Conservation (phyloP, 441 rosid species). For the Erodium texanum region DNA sequence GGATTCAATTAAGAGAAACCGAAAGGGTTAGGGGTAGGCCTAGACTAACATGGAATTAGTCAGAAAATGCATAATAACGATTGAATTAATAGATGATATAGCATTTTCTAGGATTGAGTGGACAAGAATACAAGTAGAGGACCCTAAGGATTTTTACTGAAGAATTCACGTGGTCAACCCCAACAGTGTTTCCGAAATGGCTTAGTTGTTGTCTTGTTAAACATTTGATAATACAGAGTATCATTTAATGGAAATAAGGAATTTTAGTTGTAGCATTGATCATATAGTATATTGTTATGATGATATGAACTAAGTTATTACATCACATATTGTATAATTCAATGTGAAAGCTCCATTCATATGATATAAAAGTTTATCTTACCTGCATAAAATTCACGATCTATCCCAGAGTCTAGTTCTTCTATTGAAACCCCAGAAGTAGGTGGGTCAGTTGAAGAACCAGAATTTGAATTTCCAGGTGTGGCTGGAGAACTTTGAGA, state of each 20-base stretch:
- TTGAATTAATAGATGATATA: background rate
- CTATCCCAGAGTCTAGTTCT: constrained; percentile 71
- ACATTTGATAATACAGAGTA: too few species aligned
- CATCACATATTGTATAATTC: too few species aligned
- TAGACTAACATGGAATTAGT: background rate
- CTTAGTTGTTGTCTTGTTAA: too few species aligned
- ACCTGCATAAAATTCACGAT: constrained; percentile 27
- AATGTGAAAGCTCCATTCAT: too few species aligned
- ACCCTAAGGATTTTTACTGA: too few species aligned
- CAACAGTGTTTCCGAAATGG: too few species aligned
- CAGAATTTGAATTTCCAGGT: constrained; percentile 73
- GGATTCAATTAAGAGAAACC: background rate
- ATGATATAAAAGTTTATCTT: constrained; percentile 8
- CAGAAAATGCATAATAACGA: background rate
- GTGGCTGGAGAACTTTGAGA: constrained; percentile 72
- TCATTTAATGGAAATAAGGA: too few species aligned
- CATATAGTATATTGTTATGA: too few species aligned
- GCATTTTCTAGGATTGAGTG: constrained; percentile 17
- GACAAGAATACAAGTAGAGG: too few species aligned
- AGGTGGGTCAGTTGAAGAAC: constrained; percentile 65
- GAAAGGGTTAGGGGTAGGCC: background rate
- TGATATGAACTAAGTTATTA: too few species aligned
- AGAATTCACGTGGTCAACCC: too few species aligned
- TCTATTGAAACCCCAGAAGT: constrained; percentile 43
- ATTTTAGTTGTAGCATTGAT: too few species aligned